Conservation (phyloP, 495 filamentous ascomycete species). For the Neurospora intermedia region DNA sequence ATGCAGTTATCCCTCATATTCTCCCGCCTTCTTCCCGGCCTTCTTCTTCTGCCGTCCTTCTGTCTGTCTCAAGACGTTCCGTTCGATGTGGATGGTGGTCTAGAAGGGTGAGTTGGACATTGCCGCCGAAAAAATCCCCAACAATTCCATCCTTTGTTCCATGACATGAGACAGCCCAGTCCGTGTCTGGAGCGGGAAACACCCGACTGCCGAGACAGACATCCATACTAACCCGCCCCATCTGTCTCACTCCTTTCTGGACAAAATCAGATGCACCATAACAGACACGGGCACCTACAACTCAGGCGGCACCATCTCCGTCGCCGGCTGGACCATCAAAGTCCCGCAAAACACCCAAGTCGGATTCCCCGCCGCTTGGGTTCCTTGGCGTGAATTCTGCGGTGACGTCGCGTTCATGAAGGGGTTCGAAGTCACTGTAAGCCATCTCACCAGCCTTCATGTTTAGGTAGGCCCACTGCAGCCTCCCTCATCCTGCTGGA, state of each 20-base stretch:
- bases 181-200: neutral
- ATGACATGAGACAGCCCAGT: neutral
- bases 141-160: neutral
- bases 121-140: too few relatives aligned
- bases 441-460: too few relatives aligned
- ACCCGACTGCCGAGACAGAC: neutral
- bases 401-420: slow-evolving; percentile 8
- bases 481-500: too few relatives aligned
- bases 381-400: slow-evolving; percentile 28
- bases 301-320: slow-evolving; percentile 25
- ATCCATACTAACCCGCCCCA: neutral
- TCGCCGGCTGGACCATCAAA: slow-evolving; percentile 28
- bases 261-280: slow-evolving; percentile 12
- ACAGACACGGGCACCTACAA: slow-evolving; percentile 21
- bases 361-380: slow-evolving; percentile 28
- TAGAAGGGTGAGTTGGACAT: neutral
- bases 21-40: neutral
- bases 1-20: neutral
- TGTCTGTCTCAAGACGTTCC: neutral
- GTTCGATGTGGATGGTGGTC: neutral
- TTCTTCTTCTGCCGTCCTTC: neutral
- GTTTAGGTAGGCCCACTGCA: too few relatives aligned
- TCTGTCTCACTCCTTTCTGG: neutral
- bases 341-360: slow-evolving; percentile 32
- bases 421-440: slow-evolving; percentile 24